Conservation (phyloP, 116 monocot genomes). For the Iris pallida region DNA sequence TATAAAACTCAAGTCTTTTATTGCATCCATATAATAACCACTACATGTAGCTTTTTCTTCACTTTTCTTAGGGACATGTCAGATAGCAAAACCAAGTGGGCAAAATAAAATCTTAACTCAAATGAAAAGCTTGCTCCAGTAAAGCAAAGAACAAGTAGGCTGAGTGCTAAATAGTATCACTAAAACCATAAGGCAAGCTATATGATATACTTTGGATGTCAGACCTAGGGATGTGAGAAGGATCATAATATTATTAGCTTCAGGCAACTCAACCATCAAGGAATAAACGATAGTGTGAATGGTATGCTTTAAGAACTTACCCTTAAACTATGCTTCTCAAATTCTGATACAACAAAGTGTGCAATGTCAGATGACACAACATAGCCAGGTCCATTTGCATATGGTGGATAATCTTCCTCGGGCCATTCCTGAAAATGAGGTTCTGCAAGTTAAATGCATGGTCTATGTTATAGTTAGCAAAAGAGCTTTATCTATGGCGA, state of each 20-base stretch:
- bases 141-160: too few relatives aligned
- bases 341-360: slow-evolving; percentile 51
- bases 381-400: slow-evolving; percentile 91
- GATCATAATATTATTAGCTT: neutral
- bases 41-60: neutral
- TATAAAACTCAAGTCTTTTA: neutral
- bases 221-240: neutral
- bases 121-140: slow-evolving; percentile 8
- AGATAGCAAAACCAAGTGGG: neutral
- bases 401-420: slow-evolving; percentile 79
- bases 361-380: slow-evolving; percentile 78
- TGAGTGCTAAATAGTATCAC: too few relatives aligned
- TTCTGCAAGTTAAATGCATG: neutral
- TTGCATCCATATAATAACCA: too few relatives aligned
- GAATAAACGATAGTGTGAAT: neutral
- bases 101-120: neutral
- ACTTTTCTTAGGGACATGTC: neutral
- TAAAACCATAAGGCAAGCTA: too few relatives aligned
- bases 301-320: slow-evolving; percentile 28
- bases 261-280: neutral
- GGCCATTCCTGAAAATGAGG: slow-evolving; percentile 72
- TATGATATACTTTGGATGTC: too few relatives aligned
- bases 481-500: neutral
- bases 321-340: slow-evolving; percentile 59
- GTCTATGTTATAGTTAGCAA: neutral